Evolutionary conservation across 495 filamentous ascomycete genomes (phyloP).

Genomic region (Platismatia glauca): DNA sequence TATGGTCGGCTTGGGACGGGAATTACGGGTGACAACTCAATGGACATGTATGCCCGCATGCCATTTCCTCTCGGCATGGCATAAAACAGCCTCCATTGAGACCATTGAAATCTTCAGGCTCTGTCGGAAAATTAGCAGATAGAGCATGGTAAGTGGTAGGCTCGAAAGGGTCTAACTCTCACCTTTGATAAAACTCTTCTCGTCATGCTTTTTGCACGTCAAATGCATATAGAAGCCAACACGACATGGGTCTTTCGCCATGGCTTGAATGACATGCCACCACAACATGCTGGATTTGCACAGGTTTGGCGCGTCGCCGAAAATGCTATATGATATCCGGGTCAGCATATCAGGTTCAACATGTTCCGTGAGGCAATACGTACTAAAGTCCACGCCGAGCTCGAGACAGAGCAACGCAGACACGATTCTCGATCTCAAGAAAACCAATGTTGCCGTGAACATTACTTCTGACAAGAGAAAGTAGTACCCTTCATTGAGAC

Average conservation of each 20-base stretch:
- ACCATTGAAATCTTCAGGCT: conserved; percentile 9
- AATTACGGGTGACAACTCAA: conserved; percentile 35
- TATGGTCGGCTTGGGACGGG: neutral
- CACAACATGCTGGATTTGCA: conserved; percentile 29
- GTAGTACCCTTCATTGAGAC: too few species aligned
- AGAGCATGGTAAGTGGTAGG: neutral
- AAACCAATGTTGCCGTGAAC: conserved; percentile 52
- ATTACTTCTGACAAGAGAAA: conserved; percentile 78
- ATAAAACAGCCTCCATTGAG: conserved; percentile 41
- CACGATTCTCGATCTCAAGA: conserved; percentile 62
- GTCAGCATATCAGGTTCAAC: too few species aligned
- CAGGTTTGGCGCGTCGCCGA: conserved; percentile 57
- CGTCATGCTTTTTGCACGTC: conserved; percentile 34
- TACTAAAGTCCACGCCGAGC: conserved; percentile 81
- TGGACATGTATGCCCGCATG: conserved; percentile 36
- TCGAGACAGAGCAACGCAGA: conserved; percentile 82
- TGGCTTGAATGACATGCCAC: conserved; percentile 31
- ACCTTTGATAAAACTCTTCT: conserved; percentile 29
- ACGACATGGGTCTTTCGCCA: conserved; percentile 27
- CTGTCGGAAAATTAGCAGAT: conserved; percentile 6
- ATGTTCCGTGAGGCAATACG: too few species aligned
- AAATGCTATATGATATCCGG: too few species aligned
- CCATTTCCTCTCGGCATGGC: conserved; percentile 29
- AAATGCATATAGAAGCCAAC: conserved; percentile 34
- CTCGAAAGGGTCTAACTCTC: neutral